Percentiles rank a stretch among this genome's conserved stretches.
Conservation (phyloP, 495 filamentous ascomycete species). For the Tuber indicum region DNA sequence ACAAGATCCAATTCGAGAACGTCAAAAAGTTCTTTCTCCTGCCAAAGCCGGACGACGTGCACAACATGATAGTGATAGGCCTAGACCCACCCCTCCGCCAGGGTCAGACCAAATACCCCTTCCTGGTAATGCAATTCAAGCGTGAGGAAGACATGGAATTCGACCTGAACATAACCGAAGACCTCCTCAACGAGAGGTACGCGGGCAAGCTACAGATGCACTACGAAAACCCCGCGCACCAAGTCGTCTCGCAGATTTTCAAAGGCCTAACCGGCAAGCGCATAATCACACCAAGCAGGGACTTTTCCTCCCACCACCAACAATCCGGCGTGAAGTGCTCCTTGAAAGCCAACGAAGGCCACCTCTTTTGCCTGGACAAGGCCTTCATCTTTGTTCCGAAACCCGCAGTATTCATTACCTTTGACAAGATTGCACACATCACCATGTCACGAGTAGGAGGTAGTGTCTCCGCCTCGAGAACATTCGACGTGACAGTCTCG, state of each 20-base stretch:
- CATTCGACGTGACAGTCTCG: constrained; percentile 90
- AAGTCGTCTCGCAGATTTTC: constrained; percentile 90
- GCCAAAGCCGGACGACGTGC: constrained; percentile 93
- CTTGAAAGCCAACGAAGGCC: constrained; percentile 97
- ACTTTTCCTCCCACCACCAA: constrained; percentile 85
- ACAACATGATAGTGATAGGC: constrained; percentile 89
- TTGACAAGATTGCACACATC: constrained; percentile 80
- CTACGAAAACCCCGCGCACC: constrained; percentile 86
- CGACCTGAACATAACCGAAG: constrained; percentile 95
- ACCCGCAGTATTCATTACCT: constrained; percentile 89
- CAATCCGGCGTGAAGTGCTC: constrained; percentile 98
- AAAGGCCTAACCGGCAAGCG: constrained; percentile 89
- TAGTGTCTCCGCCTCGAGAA: constrained; percentile 85
- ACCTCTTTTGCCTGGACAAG: constrained; percentile 94
- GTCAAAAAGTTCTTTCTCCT: constrained; percentile 99
- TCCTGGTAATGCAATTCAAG: constrained; percentile 99
- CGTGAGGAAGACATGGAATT: constrained; percentile 94
- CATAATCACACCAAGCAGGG: constrained; percentile 83
- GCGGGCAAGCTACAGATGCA: constrained; percentile 76
- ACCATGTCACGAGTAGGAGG: constrained; percentile 92
- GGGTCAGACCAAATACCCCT: constrained; percentile 96
- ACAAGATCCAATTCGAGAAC: constrained; percentile 96
- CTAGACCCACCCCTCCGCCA: constrained; percentile 94
- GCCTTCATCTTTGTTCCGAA: constrained; percentile 99
- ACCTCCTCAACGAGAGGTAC: constrained; percentile 72